Evolutionary conservation across 352 stramenopile species (phyloP).

Genomic region (Pythium chondricola): DNA sequence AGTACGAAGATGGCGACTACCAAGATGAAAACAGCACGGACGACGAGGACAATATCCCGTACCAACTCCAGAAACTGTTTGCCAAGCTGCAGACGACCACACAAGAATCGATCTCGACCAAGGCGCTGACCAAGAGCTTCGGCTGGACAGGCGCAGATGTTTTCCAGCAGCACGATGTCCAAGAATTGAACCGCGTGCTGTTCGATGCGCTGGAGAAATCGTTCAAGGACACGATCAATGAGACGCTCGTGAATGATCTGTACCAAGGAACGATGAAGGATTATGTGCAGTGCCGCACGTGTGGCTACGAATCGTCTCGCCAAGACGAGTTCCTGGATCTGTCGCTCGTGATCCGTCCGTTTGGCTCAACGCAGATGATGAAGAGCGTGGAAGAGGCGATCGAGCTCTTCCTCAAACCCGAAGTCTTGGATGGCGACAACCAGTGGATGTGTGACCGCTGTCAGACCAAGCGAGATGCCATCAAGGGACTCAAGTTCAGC

Average conservation of each 20-base stretch:
- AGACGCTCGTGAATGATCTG: slow-evolving; percentile 85
- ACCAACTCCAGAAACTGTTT: slow-evolving; percentile 91
- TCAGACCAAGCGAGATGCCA: slow-evolving; percentile 79
- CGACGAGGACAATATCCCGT: slow-evolving; percentile 78
- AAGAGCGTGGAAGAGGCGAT: slow-evolving; percentile 83
- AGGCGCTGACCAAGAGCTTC: slow-evolving; percentile 89
- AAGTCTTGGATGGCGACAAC: slow-evolving; percentile 87
- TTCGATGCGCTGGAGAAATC: slow-evolving; percentile 88
- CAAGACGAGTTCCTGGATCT: slow-evolving; percentile 87
- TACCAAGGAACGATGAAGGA: slow-evolving; percentile 85
- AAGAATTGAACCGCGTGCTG: slow-evolving; percentile 88
- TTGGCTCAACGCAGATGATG: slow-evolving; percentile 82
- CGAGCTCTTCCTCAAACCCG: slow-evolving; percentile 81
- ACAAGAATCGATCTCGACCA: slow-evolving; percentile 66
- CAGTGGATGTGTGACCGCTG: slow-evolving; percentile 86
- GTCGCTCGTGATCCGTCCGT: slow-evolving; percentile 86
- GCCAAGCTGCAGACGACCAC: slow-evolving; percentile 82
- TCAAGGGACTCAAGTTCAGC: slow-evolving; percentile 88
- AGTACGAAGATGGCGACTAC: slow-evolving; percentile 45
- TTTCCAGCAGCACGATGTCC: slow-evolving; percentile 90
- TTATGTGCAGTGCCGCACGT: slow-evolving; percentile 84
- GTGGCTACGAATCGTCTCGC: slow-evolving; percentile 78
- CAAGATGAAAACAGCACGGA: no score
- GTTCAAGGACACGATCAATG: slow-evolving; percentile 83
- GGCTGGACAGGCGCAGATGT: slow-evolving; percentile 86